Percentiles rank a stretch among this genome's conserved stretches.
phyloP scores from a whole-genome alignment of 116 monocot species.

The Trichopus zeylanicus region DNA sequence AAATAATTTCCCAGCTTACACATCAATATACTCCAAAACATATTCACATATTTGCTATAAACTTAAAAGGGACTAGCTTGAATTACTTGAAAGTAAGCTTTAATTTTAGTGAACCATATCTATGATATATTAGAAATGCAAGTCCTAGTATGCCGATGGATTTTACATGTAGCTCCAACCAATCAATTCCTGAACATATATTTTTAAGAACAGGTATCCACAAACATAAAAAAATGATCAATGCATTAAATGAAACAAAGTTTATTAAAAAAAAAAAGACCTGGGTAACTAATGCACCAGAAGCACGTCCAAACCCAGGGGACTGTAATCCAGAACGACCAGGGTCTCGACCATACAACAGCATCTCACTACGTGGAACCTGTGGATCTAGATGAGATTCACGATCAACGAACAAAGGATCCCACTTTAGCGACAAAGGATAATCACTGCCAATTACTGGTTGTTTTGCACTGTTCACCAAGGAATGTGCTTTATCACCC shows the following conservation, averaged over 20 bases:
- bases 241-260: neutral
- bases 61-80: too few relatives aligned
- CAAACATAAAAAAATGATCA: neutral
- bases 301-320: conserved; percentile 24
- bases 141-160: too few relatives aligned
- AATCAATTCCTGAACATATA: too few relatives aligned
- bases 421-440: conserved; percentile 27
- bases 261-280: conserved; percentile 19
- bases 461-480: conserved; percentile 27
- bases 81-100: too few relatives aligned
- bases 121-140: too few relatives aligned
- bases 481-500: conserved; percentile 37
- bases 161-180: too few relatives aligned
- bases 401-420: conserved; percentile 43
- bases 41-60: too few relatives aligned
- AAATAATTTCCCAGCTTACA: too few relatives aligned
- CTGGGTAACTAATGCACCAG: conserved; percentile 62
- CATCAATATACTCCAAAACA: too few relatives aligned
- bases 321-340: conserved; percentile 41
- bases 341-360: conserved; percentile 74
- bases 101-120: too few relatives aligned
- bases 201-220: neutral
- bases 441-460: conserved; percentile 38
- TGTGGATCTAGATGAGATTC: conserved; percentile 42
- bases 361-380: conserved; percentile 29